phyloP scores from a whole-genome alignment of 2,329 filamentous ascomycete species.

The Aspergillus tamarii region DNA sequence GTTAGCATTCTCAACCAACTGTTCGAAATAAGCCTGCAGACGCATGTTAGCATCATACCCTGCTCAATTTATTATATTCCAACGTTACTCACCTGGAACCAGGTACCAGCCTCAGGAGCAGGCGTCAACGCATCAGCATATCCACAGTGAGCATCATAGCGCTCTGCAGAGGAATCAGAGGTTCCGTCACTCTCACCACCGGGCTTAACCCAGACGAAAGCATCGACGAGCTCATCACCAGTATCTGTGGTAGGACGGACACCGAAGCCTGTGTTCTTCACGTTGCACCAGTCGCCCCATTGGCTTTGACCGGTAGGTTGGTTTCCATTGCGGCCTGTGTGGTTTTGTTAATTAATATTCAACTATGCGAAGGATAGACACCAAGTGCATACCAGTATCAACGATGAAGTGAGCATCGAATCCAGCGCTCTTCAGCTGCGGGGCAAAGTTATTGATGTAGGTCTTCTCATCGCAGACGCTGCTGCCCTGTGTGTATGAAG shows the following conservation, averaged over 20 bases:
- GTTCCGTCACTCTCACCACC: conserved; percentile 60
- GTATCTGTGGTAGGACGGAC: conserved; percentile 66
- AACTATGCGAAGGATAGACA: too few relatives aligned
- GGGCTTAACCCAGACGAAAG: conserved; percentile 73
- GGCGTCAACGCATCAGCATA: conserved; percentile 59
- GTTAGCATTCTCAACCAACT: conserved; percentile 33
- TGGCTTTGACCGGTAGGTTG: conserved; percentile 59
- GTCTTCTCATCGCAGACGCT: conserved; percentile 58
- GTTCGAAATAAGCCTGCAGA: conserved; percentile 32
- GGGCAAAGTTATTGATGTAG: conserved; percentile 56
- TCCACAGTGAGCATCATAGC: conserved; percentile 62
- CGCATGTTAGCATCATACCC: neutral
- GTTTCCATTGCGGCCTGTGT: conserved; percentile 61
- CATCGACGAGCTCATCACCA: conserved; percentile 61
- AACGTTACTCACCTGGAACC: conserved; percentile 68
- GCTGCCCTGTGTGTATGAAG: conserved; percentile 50
- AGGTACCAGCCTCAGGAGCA: conserved; percentile 70
- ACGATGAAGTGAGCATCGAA: conserved; percentile 60
- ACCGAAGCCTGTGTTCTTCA: conserved; percentile 66
- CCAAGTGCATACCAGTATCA: conserved; percentile 49
- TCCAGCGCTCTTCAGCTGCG: conserved; percentile 50
- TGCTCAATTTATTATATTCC: too few relatives aligned
- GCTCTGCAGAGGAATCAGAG: conserved; percentile 51
- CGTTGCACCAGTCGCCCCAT: conserved; percentile 72
- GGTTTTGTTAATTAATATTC: neutral